Evolutionary conservation across 768 basidiomycete species (phyloP).

Genomic region (Trametes sanguinea): DNA sequence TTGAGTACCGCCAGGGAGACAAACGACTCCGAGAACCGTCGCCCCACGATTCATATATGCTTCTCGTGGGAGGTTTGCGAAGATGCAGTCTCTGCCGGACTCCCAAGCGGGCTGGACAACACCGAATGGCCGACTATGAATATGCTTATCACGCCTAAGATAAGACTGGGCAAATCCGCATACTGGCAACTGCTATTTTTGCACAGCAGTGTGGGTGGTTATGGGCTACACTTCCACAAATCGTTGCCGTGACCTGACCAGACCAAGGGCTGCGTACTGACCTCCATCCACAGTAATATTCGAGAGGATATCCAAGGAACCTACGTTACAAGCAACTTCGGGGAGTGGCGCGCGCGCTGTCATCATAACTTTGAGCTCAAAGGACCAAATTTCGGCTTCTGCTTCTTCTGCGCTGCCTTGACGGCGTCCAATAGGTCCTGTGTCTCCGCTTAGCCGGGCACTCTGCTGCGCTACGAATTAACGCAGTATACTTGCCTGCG

Average conservation of each 20-base stretch:
- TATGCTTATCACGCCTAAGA: too few relatives aligned
- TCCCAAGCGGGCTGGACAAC: too few relatives aligned
- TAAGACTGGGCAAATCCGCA: too few relatives aligned
- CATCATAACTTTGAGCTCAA: constrained; percentile 21
- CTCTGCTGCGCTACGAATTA: background rate
- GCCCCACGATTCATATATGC: background rate
- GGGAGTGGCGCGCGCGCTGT: background rate
- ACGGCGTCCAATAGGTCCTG: constrained; percentile 25
- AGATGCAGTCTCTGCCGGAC: too few relatives aligned
- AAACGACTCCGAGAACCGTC: background rate
- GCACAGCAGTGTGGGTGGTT: too few relatives aligned
- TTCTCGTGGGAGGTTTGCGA: background rate
- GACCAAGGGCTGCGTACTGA: too few relatives aligned
- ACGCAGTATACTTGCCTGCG: constrained; percentile 37
- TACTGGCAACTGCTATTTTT: too few relatives aligned
- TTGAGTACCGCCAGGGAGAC: background rate
- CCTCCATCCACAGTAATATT: too few relatives aligned
- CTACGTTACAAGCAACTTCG: background rate
- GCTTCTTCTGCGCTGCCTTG: constrained; percentile 24
- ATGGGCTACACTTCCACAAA: too few relatives aligned
- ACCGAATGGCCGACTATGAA: too few relatives aligned
- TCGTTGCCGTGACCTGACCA: too few relatives aligned
- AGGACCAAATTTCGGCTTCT: constrained; percentile 18
- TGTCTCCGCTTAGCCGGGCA: background rate
- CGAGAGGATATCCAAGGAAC: background rate